Base-by-base conservation (phyloP, 768 basidiomycete species). In the Boletales sp. region DNA sequence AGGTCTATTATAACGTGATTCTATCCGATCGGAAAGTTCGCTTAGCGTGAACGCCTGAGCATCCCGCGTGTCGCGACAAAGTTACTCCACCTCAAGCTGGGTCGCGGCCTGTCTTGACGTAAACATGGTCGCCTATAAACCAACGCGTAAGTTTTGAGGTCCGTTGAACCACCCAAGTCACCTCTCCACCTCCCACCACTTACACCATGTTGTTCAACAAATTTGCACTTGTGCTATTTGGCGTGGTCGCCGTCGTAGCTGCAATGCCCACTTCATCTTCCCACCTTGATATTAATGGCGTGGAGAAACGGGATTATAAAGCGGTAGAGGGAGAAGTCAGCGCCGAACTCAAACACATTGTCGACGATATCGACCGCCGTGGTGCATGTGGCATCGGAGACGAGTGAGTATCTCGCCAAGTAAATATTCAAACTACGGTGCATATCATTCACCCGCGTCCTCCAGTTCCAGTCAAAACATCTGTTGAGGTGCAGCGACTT, bases 181-280 rank as follows among this genome's bases (percentile, higher is more conserved):
- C 13, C 15, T 34, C 37, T 34, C 5, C 7, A 2, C 6, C 8
- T n/a, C n/a, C 15, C 27, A 11, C 18, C 19, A n/a, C 12, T 13
- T 9, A 27, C 13, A 34, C 32, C 18, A 51, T 56, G 54, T 32
- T 56, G 18, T 34, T 56, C 35, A 56, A 51, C 43, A 51, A 44
- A 18, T 14, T 56, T 18, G 13, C 42, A 5, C 36, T 55, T 6
- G 19, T 27, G 10, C 36, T 55, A 17, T 44, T 55, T 2, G 15
- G 54, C 31, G 13, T 50, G 4, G 32, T 18, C 31, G 36, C 40
- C 6, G 40, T 55, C 24, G 47, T 14, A 9, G 12, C 34, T 24
- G 51, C 53, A 7, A 27, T 51, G 5, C 50, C 50, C 5, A n/a
- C 36, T 14, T 15, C 12, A 21, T 30, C 45, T 3, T 2, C 14